Evolutionary conservation across 1,284 basidiomycete genomes (phyloP), one percentile per base, ranked within the genome.

Genomic region (Apiotrichum domesticum): DNA sequence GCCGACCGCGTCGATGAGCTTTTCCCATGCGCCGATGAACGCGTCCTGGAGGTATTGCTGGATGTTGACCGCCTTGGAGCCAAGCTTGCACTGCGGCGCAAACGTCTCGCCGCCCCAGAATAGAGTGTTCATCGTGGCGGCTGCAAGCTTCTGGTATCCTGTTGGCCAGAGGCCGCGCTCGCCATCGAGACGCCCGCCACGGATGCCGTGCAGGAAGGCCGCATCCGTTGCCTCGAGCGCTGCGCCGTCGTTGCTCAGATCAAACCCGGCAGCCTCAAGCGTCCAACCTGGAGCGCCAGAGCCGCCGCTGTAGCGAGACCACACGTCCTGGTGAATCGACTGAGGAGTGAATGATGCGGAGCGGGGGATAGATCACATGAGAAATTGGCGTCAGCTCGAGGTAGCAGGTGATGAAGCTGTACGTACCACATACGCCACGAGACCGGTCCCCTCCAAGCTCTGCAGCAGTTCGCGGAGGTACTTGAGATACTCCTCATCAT

Each of bases 201-300:
- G 82, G 13, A 93, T 83, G 2, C 91, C 90, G 50, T 81, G 79
- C 2, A 93, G 74, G 85, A 90, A 94, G 0, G 90, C 92, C 1
- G 90, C 87, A 1, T 86, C 88, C 0, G 86, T 84, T 51, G 86
- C 83, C 62, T 91, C 89, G 6, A 96, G 78, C 4, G 82, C 80
- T 58, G 82, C 78, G 0, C 73, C 71, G 49, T 73, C 71, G 48
- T 73, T 61, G 5, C 61, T 61, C 6, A 92, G 77, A 70, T 92
- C 87, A 62, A 94, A 89, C 0, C 90, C 91, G 3, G 85, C 85
- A 6, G 81, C 74, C 61, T 90, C 85, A 0, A 95, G 77, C 2
- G 90, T 94, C 94, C 94, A 98, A 2, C 88, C 89, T 1, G 90
- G 90, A 3, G 90, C 90, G 3, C 90, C 91, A 1, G 88, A 91